Base-by-base conservation (phyloP, 2,329 filamentous ascomycete genomes). In the Cephalotrichum gorgonifer region DNA sequence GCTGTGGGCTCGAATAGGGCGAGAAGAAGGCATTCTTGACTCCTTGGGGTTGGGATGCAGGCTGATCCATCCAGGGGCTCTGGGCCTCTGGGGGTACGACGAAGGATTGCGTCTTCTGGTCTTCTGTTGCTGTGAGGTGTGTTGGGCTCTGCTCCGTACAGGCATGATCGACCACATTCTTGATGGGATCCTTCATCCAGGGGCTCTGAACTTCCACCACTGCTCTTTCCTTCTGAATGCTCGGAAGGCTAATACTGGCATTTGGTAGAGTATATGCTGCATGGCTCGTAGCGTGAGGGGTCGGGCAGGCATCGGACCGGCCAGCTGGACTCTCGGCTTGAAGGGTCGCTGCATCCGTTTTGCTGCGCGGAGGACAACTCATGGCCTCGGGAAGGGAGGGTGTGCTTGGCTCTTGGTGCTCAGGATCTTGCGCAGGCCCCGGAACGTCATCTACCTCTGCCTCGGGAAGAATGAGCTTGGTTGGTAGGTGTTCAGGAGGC, bases 31-130 rank as follows among this genome's bases (percentile, higher is more conserved):
- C 22, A 20, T 22, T 20, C 17, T 20, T 9, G 35, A 20, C 35
- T 20, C 11, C 14, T 4, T 26, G n/a, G 4, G n/a, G 22, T 23
- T 23, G 43, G 14, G 23, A 23, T 3, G 44, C n/a, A 11, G 28
- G 30, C 11, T 23, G 7, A 6, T 46, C 9, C 45, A 27, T 30
- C 45, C 45, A 47, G 7, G 45, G 45, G 22, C 33, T 39, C 28
- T 47, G 45, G 15, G 31, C 45, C 39, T 47, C 45, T 46, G 28
- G 17, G 2, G 44, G 28, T 14, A 46, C 33, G 33, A 46, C 8
- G 28, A 35, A 35, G 15, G 44, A 46, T 14, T 46, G 44, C 11
- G 44, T 35, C 7, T 35, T 20, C 25, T 46, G 17, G 3, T 17
- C 43, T 20, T 28, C 22, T 46, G 17, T 17, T 11, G 17, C 11